Evolutionary conservation across 495 filamentous ascomycete genomes (phyloP).

Genomic region (Entonaema liquescens): DNA sequence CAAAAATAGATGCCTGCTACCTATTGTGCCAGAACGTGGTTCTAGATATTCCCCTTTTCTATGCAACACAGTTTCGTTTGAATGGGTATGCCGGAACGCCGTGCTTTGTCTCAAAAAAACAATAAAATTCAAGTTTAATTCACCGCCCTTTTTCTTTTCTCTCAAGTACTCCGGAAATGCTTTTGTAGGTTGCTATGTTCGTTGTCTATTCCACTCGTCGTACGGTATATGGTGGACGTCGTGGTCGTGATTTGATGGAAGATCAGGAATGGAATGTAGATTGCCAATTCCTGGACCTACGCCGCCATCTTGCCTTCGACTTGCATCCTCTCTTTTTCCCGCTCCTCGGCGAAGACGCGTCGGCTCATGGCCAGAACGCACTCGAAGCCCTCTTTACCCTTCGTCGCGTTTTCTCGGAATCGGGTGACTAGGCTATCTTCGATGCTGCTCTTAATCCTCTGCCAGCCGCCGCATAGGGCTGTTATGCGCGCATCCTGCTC

Average conservation of each 20-base stretch:
- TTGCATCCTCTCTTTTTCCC: constrained; percentile 63
- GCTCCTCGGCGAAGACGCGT: constrained; percentile 89
- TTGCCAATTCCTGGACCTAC: constrained; percentile 7
- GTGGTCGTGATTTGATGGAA: not conserved
- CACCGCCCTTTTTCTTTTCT: constrained; percentile 1
- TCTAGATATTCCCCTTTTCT: constrained; percentile 23
- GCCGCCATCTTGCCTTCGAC: constrained; percentile 40
- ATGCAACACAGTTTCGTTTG: constrained; percentile 33
- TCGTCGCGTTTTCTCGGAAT: constrained; percentile 88
- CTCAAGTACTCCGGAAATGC: not conserved
- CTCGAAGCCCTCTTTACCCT: constrained; percentile 93
- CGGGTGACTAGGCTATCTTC: constrained; percentile 89
- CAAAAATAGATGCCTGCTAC: not conserved
- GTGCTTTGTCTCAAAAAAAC: constrained; percentile 38
- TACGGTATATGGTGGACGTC: constrained; percentile 6
- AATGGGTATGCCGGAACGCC: constrained; percentile 48
- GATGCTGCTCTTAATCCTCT: constrained; percentile 91
- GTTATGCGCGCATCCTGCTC: constrained; percentile 90
- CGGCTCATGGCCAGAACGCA: constrained; percentile 92
- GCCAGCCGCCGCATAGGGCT: constrained; percentile 93
- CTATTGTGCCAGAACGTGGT: constrained; percentile 11
- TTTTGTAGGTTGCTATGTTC: constrained; percentile 18
- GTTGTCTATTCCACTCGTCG: constrained; percentile 39
- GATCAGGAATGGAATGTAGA: not conserved
- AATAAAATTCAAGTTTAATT: constrained; percentile 10